These are phyloP conservation scores for Colletotrichum filicis DNA, from an alignment of 2,329 filamentous ascomycete genomes.

Conservation along the genomic window DNA sequence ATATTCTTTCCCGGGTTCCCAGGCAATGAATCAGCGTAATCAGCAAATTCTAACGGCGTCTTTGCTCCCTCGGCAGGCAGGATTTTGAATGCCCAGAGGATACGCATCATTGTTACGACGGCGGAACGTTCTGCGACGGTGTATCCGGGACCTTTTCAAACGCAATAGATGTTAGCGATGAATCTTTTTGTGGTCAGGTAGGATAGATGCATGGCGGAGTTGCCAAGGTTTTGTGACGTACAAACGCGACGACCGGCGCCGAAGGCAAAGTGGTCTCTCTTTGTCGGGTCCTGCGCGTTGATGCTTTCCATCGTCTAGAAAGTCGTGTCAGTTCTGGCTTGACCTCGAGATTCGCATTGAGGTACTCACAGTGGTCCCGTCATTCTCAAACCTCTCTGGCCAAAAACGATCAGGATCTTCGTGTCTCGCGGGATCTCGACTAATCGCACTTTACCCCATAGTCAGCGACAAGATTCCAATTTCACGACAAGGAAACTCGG, in stretches of 20 bases:
- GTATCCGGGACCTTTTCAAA: background rate
- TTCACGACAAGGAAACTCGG: background rate
- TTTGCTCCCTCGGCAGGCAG: background rate
- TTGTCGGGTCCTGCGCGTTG: constrained; percentile 35
- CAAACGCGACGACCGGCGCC: constrained; percentile 42
- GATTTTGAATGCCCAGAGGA: background rate
- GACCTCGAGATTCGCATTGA: too few species aligned
- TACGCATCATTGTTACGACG: background rate
- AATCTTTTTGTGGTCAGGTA: too few species aligned
- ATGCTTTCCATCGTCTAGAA: constrained; percentile 18
- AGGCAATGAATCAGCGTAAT: background rate
- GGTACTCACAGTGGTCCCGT: background rate
- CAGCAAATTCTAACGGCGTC: background rate
- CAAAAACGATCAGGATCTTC: constrained; percentile 3
- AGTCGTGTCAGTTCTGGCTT: too few species aligned
- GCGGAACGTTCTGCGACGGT: background rate
- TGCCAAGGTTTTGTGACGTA: background rate
- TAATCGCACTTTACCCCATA: background rate
- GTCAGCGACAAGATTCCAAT: background rate
- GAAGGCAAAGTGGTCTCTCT: constrained; percentile 45
- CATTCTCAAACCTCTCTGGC: constrained; percentile 1
- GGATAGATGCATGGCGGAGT: too few species aligned
- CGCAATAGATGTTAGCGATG: too few species aligned
- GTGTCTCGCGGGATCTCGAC: constrained; percentile 6
- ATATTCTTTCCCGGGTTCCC: background rate